phyloP scores from a whole-genome alignment of 371 early-diverging fungal genomes.

The Paraphysoderma sedebokerense region DNA sequence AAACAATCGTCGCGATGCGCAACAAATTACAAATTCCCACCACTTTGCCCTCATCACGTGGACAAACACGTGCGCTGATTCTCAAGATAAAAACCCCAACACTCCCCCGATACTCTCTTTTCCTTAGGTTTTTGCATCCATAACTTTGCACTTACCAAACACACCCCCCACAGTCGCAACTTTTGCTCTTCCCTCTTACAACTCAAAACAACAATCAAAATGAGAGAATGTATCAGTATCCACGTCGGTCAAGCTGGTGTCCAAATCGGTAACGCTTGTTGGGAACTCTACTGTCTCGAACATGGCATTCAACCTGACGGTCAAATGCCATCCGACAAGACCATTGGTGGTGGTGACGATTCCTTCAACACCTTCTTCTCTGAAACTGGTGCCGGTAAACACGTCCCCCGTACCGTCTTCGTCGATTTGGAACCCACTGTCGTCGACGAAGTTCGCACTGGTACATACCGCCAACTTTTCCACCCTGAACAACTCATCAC shows the following conservation, averaged over 20 bases:
- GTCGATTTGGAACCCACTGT: conserved; percentile 97
- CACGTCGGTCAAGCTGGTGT: conserved; percentile 99
- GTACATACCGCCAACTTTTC: conserved; percentile 92
- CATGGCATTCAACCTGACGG: conserved; percentile 98
- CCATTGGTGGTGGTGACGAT: conserved; percentile 53
- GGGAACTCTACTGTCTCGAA: conserved; percentile 98
- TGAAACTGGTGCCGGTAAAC: conserved; percentile 94
- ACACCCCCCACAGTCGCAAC: too few species aligned
- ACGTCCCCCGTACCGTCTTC: conserved; percentile 97
- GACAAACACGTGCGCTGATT: too few species aligned
- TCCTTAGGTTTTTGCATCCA: too few species aligned
- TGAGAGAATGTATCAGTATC: conserved; percentile 97
- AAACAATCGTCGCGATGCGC: too few species aligned
- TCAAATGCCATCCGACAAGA: conserved; percentile 58
- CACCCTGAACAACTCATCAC: conserved; percentile 98
- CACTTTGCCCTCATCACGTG: too few species aligned
- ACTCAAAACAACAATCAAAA: conserved; percentile 13
- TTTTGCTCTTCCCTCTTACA: background rate
- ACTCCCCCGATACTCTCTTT: too few species aligned
- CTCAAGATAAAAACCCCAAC: too few species aligned
- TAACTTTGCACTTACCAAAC: too few species aligned
- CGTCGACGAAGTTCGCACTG: conserved; percentile 90
- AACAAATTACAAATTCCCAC: too few species aligned
- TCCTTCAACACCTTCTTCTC: conserved; percentile 90
- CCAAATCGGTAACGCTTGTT: conserved; percentile 99